Conservation (phyloP, 2,329 filamentous ascomycete species). For the Botryotinia globosa region DNA sequence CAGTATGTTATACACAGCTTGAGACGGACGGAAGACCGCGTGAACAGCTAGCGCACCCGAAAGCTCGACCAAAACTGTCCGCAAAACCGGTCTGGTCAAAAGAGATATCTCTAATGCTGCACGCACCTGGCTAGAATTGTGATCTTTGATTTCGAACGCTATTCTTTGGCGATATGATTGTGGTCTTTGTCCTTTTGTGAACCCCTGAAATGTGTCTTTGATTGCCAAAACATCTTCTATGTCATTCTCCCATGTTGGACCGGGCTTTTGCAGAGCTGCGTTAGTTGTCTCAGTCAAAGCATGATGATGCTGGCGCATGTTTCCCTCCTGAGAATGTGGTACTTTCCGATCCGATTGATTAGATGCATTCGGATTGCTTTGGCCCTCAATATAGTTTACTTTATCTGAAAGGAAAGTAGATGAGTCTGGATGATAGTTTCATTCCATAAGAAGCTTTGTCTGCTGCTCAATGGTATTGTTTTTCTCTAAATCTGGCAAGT, state of each 20-base stretch:
- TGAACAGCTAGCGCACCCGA: background rate
- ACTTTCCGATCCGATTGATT: background rate
- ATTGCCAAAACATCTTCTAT: slow-evolving; percentile 5
- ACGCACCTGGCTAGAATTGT: background rate
- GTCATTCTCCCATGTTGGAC: slow-evolving; percentile 1
- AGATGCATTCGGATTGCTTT: background rate
- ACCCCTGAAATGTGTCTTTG: slow-evolving; percentile 1
- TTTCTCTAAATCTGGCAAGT: background rate
- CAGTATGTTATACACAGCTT: background rate
- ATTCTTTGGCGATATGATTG: slow-evolving; percentile 3
- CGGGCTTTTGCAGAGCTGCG: background rate
- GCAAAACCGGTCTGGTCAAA: background rate
- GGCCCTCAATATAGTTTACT: too few species aligned
- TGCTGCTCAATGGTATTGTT: background rate
- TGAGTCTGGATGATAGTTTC: background rate
- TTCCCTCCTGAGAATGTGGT: too few species aligned
- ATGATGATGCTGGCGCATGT: background rate
- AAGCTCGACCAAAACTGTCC: background rate
- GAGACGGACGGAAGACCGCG: background rate
- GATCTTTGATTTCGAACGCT: background rate
- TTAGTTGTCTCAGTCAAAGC: background rate
- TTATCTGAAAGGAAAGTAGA: background rate
- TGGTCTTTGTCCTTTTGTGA: slow-evolving; percentile 2
- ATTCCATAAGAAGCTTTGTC: background rate
- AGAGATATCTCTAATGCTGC: background rate